Evolutionary conservation across 495 filamentous ascomycete genomes (phyloP), one percentile per base, ranked within the genome.

Genomic region (Haplographium delicatum): DNA sequence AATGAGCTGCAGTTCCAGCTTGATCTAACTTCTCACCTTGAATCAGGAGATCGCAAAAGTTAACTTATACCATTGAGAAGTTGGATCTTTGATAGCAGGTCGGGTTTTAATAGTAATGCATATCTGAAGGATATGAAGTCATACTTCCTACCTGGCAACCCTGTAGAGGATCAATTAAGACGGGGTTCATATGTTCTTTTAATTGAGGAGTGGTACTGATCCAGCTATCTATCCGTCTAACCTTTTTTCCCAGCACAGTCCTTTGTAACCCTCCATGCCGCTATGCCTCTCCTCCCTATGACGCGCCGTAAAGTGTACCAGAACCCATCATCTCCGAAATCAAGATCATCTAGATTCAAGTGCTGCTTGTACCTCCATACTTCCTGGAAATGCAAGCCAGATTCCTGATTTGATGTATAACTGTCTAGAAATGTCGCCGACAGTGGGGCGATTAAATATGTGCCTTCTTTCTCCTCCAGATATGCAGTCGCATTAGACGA

Each of bases 261-360:
- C 58, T 75, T 79, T 9, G 76, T 80, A 10, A 94, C 81, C 54
- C 78, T 80, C 88, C 89, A 96, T 49, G 88, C 80, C 4, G 72
- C 82, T 45, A 98, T 58, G 2, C 93, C 93, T 30, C 91, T 74
- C 57, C 87, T 77, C 22, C 88, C 89, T 37, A 96, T 63, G 8
- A 96, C 87, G 50, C 89, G 69, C 37, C 65, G 65, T 43, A 97
- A 56, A 5, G 94, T 96, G 43, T 72, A 62, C 68, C 81, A 72
- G 34, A 98, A 64, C 6, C 93, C 94, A 47, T 97, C 94, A 30
- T 84, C 79, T 0, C 66, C 88, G 62, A 94, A 87, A 67, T 97
- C 91, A 54, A 98, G 61, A 72, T 97, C 93, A 69, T 98, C 93
- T 39, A 97, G 71, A 56, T 90, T 95, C 20, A 97, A 61, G 66